Conservation (phyloP, 371 early-diverging fungal species). For the Mortierella sp. region DNA sequence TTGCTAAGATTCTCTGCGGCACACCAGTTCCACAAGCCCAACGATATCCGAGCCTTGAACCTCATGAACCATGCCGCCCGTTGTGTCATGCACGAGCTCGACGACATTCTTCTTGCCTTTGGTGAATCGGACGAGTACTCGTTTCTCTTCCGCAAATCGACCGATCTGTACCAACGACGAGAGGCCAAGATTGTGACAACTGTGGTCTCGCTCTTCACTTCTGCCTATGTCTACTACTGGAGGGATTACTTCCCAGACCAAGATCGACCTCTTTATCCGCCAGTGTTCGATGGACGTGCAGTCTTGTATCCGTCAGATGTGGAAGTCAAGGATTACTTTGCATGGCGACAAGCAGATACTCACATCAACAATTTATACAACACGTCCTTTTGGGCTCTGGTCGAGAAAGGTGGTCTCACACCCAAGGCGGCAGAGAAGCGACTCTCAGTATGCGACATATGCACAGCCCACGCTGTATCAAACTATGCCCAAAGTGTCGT, state of each 20-base stretch:
- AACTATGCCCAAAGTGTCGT: no score
- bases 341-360: conserved; percentile 96
- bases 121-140: conserved; percentile 96
- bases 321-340: conserved; percentile 89
- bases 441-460: conserved; percentile 61
- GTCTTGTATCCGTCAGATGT: conserved; percentile 88
- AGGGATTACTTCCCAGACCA: conserved; percentile 71
- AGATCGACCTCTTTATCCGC: conserved; percentile 70
- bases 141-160: conserved; percentile 55
- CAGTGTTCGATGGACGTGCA: conserved; percentile 92
- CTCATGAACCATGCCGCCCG: conserved; percentile 89
- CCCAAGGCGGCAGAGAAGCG: conserved; percentile 75
- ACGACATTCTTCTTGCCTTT: conserved; percentile 89
- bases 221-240: conserved; percentile 90
- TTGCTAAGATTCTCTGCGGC: conserved; percentile 76
- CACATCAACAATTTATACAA: conserved; percentile 94
- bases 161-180: conserved; percentile 83
- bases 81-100: conserved; percentile 80
- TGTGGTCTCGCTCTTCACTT: conserved; percentile 86
- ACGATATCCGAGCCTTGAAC: conserved; percentile 85
- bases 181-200: conserved; percentile 88
- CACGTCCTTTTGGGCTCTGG: conserved; percentile 94
- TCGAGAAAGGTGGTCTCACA: conserved; percentile 70
- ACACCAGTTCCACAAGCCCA: conserved; percentile 92
- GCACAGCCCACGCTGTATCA: not conserved